These are phyloP conservation scores for Colletotrichum lini DNA, from an alignment of 2,329 filamentous ascomycete genomes.

Conservation along the genomic window DNA sequence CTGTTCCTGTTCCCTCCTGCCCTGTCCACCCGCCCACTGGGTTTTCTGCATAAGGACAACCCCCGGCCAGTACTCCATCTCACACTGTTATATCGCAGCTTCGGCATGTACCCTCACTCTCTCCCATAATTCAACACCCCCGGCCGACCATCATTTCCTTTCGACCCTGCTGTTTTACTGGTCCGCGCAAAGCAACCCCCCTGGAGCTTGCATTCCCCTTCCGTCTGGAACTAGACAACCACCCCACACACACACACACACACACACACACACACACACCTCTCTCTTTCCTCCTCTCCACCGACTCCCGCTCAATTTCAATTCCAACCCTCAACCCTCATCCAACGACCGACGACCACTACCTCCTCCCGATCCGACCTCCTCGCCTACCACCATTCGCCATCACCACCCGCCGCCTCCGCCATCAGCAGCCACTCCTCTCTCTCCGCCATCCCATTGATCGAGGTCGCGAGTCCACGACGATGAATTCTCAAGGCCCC, in stretches of 20 bases:
- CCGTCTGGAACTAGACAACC: conserved; percentile 42
- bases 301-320: conserved; percentile 41
- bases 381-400: conserved; percentile 33
- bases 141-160: conserved; percentile 43
- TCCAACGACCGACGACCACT: conserved; percentile 41
- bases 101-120: conserved; percentile 29
- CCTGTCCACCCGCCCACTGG: conserved; percentile 37
- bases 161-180: conserved; percentile 43
- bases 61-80: conserved; percentile 21
- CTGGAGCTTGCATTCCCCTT: conserved; percentile 45
- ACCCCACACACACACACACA: conserved; percentile 22
- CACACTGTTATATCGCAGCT: conserved; percentile 3
- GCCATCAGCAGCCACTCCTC: conserved; percentile 12
- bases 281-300: conserved; percentile 43
- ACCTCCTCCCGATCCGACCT: conserved; percentile 39
- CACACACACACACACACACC: conserved; percentile 14
- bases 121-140: conserved; percentile 38
- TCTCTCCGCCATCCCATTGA: conserved; percentile 39
- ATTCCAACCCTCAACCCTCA: conserved; percentile 40
- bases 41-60: conserved; percentile 35
- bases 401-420: conserved; percentile 18
- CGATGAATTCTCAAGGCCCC: conserved; percentile 71
- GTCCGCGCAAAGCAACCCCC: conserved; percentile 42
- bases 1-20: conserved; percentile 20
- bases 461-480: conserved; percentile 44